phyloP scores from a whole-genome alignment of 345 rosid species.

The Linum trigynum region DNA sequence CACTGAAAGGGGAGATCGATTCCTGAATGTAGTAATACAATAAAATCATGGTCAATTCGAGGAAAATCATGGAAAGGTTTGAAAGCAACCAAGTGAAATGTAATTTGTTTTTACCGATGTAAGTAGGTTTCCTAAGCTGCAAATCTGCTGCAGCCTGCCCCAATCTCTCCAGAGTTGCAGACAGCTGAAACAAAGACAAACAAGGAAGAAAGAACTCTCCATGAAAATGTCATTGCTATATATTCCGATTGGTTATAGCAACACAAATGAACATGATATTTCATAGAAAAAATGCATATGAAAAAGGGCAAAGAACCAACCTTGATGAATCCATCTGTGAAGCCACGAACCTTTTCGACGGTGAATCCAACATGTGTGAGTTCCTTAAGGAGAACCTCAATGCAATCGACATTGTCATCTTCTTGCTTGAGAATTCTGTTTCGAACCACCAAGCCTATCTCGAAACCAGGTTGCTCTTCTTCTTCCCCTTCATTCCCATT shows the following conservation, averaged over 20 bases:
- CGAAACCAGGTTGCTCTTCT: slow-evolving; percentile 44
- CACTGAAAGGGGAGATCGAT: slow-evolving; percentile 85
- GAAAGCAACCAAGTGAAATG: slow-evolving; percentile 2
- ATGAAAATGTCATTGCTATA: background rate
- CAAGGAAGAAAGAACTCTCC: background rate
- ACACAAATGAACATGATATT: background rate
- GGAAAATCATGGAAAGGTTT: background rate
- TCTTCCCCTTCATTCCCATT: slow-evolving; percentile 31
- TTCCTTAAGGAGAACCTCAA: slow-evolving; percentile 57
- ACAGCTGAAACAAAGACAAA: slow-evolving; percentile 39
- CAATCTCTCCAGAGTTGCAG: slow-evolving; percentile 53
- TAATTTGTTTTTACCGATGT: slow-evolving; percentile 40
- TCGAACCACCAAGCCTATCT: slow-evolving; percentile 69
- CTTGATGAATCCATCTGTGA: slow-evolving; percentile 70
- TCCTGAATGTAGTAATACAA: slow-evolving; percentile 32
- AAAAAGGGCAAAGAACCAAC: slow-evolving; percentile 20
- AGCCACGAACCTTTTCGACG: slow-evolving; percentile 56
- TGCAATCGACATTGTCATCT: slow-evolving; percentile 38
- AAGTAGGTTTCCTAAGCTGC: slow-evolving; percentile 73
- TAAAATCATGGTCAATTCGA: background rate
- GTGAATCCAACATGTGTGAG: slow-evolving; percentile 51
- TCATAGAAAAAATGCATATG: background rate
- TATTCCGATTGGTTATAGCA: background rate
- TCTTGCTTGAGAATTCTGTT: slow-evolving; percentile 33
- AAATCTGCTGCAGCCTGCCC: slow-evolving; percentile 70